Conservation (phyloP, 495 filamentous ascomycete species). For the Rusavskia elegans region DNA sequence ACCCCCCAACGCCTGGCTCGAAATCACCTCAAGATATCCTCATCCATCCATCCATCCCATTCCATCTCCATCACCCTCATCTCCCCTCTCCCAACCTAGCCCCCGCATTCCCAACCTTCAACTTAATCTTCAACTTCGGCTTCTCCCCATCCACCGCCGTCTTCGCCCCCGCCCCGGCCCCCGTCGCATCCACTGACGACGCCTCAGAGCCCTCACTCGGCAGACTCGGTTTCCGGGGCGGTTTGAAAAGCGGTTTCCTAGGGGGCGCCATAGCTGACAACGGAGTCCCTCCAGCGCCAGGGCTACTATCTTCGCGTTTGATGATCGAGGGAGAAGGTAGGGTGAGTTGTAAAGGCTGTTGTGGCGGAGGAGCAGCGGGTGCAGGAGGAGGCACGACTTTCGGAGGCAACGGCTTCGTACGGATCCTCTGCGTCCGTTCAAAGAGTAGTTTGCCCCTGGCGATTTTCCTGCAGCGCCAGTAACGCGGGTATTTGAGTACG, state of each 20-base stretch:
- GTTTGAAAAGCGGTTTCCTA: constrained; percentile 7
- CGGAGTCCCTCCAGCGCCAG: not conserved
- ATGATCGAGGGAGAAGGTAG: constrained; percentile 6
- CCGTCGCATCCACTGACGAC: not conserved
- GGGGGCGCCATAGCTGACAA: not conserved
- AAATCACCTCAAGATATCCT: too few species aligned
- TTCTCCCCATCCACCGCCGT: not conserved
- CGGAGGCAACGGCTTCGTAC: not conserved
- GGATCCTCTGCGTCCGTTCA: constrained; percentile 1
- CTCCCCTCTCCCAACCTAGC: not conserved
- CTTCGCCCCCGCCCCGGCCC: not conserved
- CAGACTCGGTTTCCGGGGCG: not conserved
- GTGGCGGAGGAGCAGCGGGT: not conserved
- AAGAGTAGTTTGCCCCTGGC: constrained; percentile 29
- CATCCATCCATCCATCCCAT: too few species aligned
- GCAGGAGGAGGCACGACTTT: not conserved
- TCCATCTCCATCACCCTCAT: too few species aligned
- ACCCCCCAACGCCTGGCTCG: not conserved
- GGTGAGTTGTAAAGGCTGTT: too few species aligned
- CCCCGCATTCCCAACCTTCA: constrained; percentile 7
- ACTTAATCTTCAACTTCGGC: constrained; percentile 11
- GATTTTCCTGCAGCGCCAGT: constrained; percentile 48
- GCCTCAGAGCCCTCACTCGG: not conserved
- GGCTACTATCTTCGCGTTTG: constrained; percentile 9
- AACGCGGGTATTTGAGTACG: constrained; percentile 49